Evolutionary conservation across 768 basidiomycete genomes (phyloP).

Genomic region (Phallus indusiatus): DNA sequence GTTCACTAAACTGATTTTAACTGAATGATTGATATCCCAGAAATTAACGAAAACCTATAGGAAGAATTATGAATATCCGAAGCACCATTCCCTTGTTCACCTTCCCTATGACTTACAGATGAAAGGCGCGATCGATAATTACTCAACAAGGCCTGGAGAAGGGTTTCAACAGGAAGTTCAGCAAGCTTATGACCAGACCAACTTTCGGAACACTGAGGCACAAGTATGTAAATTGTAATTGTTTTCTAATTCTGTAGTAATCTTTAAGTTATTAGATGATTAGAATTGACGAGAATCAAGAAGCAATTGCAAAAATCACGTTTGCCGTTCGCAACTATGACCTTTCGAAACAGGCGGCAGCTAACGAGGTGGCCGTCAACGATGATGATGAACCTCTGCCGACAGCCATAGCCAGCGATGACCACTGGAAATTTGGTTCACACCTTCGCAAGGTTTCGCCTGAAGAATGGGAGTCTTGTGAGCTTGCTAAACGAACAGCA

Average conservation of each 20-base stretch:
- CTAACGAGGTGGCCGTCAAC: background rate
- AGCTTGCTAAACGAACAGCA: no score
- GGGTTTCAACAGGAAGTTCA: slow-evolving; percentile 24
- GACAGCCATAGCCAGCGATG: background rate
- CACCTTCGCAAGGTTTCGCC: background rate
- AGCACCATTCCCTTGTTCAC: slow-evolving; percentile 21
- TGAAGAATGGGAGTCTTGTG: no score
- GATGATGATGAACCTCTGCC: background rate
- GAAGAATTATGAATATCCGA: slow-evolving; percentile 24
- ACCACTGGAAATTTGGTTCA: background rate
- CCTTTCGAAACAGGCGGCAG: background rate
- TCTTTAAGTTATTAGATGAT: slow-evolving; percentile 5
- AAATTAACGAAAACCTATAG: slow-evolving; percentile 11
- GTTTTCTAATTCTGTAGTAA: no score
- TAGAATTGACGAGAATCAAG: background rate
- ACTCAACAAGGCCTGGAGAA: slow-evolving; percentile 21
- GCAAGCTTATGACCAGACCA: slow-evolving; percentile 22
- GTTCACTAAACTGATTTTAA: background rate
- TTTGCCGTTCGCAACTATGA: slow-evolving; percentile 19
- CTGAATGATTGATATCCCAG: slow-evolving; percentile 4
- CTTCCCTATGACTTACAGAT: slow-evolving; percentile 17
- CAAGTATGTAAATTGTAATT: slow-evolving; percentile 17
- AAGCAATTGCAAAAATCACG: slow-evolving; percentile 18
- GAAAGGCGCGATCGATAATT: slow-evolving; percentile 22
- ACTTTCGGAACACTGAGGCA: slow-evolving; percentile 19